A percentile compares a stretch with the other conserved stretches of the same genome.
Conservation (phyloP, 2,329 filamentous ascomycete species). For the Alternaria arborescens region DNA sequence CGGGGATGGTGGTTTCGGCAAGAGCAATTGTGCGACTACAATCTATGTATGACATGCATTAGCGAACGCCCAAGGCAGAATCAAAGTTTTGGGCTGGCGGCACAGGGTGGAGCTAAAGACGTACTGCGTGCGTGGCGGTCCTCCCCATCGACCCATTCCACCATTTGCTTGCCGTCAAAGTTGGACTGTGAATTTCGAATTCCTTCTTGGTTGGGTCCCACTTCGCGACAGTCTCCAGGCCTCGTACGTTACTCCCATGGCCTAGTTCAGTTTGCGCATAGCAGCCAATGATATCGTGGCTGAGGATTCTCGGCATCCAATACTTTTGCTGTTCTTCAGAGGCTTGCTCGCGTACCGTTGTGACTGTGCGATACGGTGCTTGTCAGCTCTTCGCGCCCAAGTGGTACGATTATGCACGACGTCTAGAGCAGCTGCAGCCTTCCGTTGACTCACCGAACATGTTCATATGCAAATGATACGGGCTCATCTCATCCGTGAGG, state of each 20-base stretch:
- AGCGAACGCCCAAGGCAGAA: constrained; percentile 10
- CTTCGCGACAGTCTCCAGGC: constrained; percentile 58
- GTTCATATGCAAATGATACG: constrained; percentile 60
- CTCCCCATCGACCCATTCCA: constrained; percentile 64
- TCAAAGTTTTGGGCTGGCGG: constrained; percentile 16
- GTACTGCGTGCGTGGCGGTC: constrained; percentile 62
- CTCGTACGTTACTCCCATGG: constrained; percentile 62
- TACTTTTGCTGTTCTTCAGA: constrained; percentile 57
- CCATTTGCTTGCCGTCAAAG: constrained; percentile 63
- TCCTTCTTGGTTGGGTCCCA: constrained; percentile 57
- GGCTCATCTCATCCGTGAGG: constrained; percentile 62
- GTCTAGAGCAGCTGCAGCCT: constrained; percentile 5
- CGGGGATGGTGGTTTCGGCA: constrained; percentile 42
- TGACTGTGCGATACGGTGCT: constrained; percentile 34
- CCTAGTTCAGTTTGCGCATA: constrained; percentile 64
- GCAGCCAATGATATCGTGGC: constrained; percentile 61
- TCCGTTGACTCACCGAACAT: constrained; percentile 57
- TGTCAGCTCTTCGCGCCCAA: constrained; percentile 27
- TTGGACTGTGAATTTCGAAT: constrained; percentile 62
- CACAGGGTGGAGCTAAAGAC: constrained; percentile 16
- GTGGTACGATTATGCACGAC: constrained; percentile 26
- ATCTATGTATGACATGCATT: constrained; percentile 45
- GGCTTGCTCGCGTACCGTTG: constrained; percentile 61
- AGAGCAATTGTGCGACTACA: constrained; percentile 61
- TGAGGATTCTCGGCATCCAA: constrained; percentile 61